Base-by-base conservation (phyloP, 2,329 filamentous ascomycete genomes). In the Scytalidium sp. region DNA sequence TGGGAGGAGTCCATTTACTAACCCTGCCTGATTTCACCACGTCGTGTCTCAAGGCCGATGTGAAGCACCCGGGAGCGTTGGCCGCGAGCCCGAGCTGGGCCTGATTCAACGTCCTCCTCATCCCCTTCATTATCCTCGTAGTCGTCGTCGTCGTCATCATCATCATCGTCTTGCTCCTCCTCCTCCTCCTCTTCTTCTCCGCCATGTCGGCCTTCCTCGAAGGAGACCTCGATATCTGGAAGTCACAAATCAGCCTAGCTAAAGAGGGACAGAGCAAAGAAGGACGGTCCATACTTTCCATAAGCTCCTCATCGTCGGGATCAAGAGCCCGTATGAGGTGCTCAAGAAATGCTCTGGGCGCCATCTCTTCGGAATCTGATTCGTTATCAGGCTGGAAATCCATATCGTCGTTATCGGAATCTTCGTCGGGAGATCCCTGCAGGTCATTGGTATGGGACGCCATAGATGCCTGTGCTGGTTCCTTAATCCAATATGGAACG, bases 81-180 rank as follows among this genome's bases (percentile, higher is more conserved):
- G 25, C 43, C 41, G 23, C 47, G 45, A 40, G 40, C 20, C 20
- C 20, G 17, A 15, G 32, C 43, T 19, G 41, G 45, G 5, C 45
- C 48, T 32, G 15, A 43, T 40, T 49, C 47, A 15, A 29, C 22
- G 10, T 20, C 47, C 15, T 44, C 36, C 22, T 29, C 47, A 8
- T 43, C 47, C 8, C 19, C 42, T 27, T 20, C 47, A 41, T 55
- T 47, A 40, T 49, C 46, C 4, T 27, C 50, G 45, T 51, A 44
- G 22, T 72, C 65, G 10, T 72, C 70, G 2, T 70, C 66, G 10
- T 71, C 69, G 17, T 71, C 46, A 3, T 25, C 50, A 45, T 50
- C 46, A 22, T 72, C 65, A 10, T 72, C 70, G 2, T 70, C 66
- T 10, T 71, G 68, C n/a, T 71, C 68, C 4, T 67, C 65, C 15